Evolutionary conservation across 2,329 filamentous ascomycete species (phyloP).

Genomic region (Curvularia sp.): DNA sequence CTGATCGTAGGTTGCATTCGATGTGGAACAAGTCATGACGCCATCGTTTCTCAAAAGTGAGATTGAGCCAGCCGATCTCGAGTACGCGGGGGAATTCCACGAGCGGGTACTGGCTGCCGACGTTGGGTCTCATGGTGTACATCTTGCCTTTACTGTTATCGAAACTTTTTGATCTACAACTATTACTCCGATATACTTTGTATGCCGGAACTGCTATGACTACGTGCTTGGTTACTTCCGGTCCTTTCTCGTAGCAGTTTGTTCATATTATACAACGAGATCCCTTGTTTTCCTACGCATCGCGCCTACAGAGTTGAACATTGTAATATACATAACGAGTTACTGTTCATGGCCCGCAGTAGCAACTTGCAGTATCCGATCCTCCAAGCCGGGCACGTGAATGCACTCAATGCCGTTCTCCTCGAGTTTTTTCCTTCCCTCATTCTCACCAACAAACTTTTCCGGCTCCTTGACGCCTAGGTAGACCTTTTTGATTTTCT

Average conservation of each 20-base stretch:
- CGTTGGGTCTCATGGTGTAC: background rate
- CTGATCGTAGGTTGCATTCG: constrained; percentile 4
- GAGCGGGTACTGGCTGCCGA: constrained; percentile 5
- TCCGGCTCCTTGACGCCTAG: constrained; percentile 88
- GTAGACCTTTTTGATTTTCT: constrained; percentile 77
- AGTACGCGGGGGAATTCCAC: constrained; percentile 8
- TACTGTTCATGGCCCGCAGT: constrained; percentile 74
- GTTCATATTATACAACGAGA: background rate
- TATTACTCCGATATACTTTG: too few relatives aligned
- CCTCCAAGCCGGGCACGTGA: constrained; percentile 76
- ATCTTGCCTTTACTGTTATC: background rate
- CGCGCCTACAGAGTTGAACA: too few relatives aligned
- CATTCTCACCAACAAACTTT: constrained; percentile 85
- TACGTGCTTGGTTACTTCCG: background rate
- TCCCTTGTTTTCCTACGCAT: background rate
- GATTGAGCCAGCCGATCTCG: constrained; percentile 18
- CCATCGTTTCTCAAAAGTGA: constrained; percentile 21
- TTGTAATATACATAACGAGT: background rate
- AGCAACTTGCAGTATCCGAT: constrained; percentile 81
- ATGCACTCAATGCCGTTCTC: constrained; percentile 76
- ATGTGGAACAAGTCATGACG: constrained; percentile 37
- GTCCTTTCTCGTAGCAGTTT: background rate
- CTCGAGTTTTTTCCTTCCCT: constrained; percentile 73
- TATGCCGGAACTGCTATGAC: background rate
- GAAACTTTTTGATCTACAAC: background rate